Base-by-base conservation (phyloP, 2,329 filamentous ascomycete species). In the Hymenoscyphus fraxineus region DNA sequence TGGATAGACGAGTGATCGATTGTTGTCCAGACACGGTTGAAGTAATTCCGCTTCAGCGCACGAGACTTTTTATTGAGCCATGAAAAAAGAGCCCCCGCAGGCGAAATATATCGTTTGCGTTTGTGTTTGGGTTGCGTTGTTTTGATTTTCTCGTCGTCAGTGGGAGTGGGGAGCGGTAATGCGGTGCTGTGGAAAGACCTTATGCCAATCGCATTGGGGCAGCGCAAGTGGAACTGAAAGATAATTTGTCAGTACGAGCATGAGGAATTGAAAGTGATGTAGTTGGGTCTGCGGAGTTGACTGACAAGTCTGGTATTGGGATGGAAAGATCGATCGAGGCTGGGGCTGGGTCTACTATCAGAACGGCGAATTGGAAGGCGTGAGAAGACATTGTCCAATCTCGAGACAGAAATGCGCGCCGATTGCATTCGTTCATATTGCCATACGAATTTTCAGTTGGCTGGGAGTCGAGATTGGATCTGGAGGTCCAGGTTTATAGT, bases 361-460 rank as follows among this genome's bases (percentile, higher is more conserved):
- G 40, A 22, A 51, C 55, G 32, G 60, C 27, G 60, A 54, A 58
- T 31, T 59, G 59, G 38, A 58, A 58, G 47, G 58, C 35, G 60
- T 58, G 63, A 62, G 60, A 65, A 67, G 67, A 67, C 65, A 63
- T 62, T 67, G 65, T 69, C 69, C 65, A 67, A 63, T 73, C 63
- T 73, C 66, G 66, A 72, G 63, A 67, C 62, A 65, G 63, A 67
- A 62, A 68, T 62, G 67, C 69, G 63, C 69, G 69, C 13, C 22
- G 19, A 73, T 73, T 73, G 73, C 73, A 75, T 75, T 70, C 73
- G 72, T 73, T 73, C 72, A 74, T 74, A 59, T 65, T 72, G 71
- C 64, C 68, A 65, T 66, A 32, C 47, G 40, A 31, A 39, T 40
- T 15, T 40, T 27, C 27, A 38, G 9, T 54, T 54, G 58, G 51